Percentiles rank a stretch among this genome's conserved stretches.
These are phyloP conservation scores for Athelia psychrophila DNA, from an alignment of 1,284 basidiomycete species.

Conservation along the genomic window DNA sequence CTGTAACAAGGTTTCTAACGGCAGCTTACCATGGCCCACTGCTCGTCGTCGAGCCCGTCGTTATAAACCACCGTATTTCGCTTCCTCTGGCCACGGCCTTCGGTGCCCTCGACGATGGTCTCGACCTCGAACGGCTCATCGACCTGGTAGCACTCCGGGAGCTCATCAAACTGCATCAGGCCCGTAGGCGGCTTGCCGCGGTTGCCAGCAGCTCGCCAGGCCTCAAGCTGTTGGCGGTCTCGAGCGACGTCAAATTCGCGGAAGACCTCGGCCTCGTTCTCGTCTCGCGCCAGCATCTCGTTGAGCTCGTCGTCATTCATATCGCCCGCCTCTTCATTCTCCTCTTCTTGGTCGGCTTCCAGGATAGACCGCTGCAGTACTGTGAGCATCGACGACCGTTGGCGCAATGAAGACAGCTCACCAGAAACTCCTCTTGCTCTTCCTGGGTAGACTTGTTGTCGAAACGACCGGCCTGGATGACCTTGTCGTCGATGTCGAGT, in stretches of 20 bases:
- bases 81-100: conserved; percentile 83
- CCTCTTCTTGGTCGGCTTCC: conserved; percentile 90
- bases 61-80: conserved; percentile 90
- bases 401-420: conserved; percentile 35
- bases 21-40: conserved; percentile 76
- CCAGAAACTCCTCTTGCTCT: conserved; percentile 94
- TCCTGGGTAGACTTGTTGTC: conserved; percentile 98
- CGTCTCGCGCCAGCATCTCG: conserved; percentile 85
- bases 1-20: background rate
- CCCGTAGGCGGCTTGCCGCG: conserved; percentile 77
- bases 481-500: conserved; percentile 99
- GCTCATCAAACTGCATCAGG: conserved; percentile 87
- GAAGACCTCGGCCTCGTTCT: conserved; percentile 81
- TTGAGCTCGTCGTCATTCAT: conserved; percentile 99
- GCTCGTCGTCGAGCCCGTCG: conserved; percentile 92
- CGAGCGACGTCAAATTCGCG: conserved; percentile 85
- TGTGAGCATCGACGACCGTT: conserved; percentile 5
- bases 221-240: conserved; percentile 63
- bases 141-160: conserved; percentile 89
- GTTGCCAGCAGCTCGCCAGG: conserved; percentile 77
- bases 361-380: conserved; percentile 69
- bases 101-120: conserved; percentile 66
- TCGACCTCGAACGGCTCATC: conserved; percentile 77
- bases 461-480: conserved; percentile 98
- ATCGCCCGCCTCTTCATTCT: conserved; percentile 90